A percentile compares a stretch with the other conserved stretches of the same genome.
phyloP scores from a whole-genome alignment of 2,329 filamentous ascomycete species.

The Trichoderma sp. region DNA sequence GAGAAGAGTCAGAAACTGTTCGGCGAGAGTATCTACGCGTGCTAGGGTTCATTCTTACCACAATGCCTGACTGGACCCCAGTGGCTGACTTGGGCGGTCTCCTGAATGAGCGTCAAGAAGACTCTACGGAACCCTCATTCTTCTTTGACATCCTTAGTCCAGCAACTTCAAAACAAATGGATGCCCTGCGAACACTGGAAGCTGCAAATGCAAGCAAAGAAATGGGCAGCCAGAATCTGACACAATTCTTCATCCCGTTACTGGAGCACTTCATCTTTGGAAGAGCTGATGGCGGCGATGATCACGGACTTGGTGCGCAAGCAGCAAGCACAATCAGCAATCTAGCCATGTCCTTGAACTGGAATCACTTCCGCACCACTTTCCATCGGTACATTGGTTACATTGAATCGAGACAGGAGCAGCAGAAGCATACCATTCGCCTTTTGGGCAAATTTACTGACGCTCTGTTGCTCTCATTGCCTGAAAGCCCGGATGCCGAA shows the following conservation, averaged over 20 bases:
- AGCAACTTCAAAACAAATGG: conserved; percentile 79
- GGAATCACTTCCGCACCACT: conserved; percentile 84
- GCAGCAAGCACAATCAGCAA: conserved; percentile 76
- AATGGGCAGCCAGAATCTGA: conserved; percentile 74
- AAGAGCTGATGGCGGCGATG: conserved; percentile 68
- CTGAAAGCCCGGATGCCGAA: conserved; percentile 39
- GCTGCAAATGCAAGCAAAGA: conserved; percentile 61
- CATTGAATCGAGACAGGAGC: conserved; percentile 73
- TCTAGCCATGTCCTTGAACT: conserved; percentile 75
- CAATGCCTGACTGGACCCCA: conserved; percentile 66
- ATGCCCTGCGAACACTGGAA: conserved; percentile 76
- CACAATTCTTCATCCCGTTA: conserved; percentile 84
- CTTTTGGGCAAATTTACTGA: conserved; percentile 81
- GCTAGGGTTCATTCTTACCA: conserved; percentile 73
- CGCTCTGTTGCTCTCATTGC: conserved; percentile 59
- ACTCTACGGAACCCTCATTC: conserved; percentile 66
- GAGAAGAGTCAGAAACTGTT: conserved; percentile 78
- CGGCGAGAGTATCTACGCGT: conserved; percentile 78
- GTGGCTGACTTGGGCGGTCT: conserved; percentile 73
- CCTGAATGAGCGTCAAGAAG: conserved; percentile 61
- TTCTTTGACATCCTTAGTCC: conserved; percentile 92
- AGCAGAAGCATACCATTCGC: conserved; percentile 81
- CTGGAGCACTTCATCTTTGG: conserved; percentile 94
- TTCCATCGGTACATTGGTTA: conserved; percentile 82
- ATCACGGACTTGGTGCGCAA: conserved; percentile 83